Percentiles rank a stretch among this genome's conserved stretches.
These are phyloP conservation scores for Stenocarpella maydis DNA, from an alignment of 2,329 filamentous ascomycete genomes.

Conservation along the genomic window DNA sequence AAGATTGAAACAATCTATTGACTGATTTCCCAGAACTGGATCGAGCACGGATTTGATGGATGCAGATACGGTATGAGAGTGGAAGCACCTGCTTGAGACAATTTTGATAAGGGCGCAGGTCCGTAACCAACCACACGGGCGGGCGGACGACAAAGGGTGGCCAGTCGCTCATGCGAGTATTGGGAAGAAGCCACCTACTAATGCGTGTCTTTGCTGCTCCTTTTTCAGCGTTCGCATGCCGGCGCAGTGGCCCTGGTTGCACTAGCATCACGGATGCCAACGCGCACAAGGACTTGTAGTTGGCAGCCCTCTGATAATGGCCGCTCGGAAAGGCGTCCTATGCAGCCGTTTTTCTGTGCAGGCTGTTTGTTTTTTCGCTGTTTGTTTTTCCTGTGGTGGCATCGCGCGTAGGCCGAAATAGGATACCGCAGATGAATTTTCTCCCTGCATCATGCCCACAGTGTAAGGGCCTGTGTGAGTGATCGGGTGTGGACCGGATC, in stretches of 20 bases:
- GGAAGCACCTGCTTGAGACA: constrained; percentile 24
- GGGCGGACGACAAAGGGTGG: constrained; percentile 27
- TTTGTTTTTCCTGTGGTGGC: not conserved
- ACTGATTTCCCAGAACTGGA: constrained; percentile 10
- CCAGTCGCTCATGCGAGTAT: not conserved
- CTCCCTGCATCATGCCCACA: constrained; percentile 11
- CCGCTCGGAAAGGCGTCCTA: not conserved
- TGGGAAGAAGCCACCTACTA: not conserved
- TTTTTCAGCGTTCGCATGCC: constrained; percentile 27
- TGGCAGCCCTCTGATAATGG: not conserved
- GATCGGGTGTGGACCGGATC: constrained; percentile 2
- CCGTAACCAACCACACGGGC: constrained; percentile 7
- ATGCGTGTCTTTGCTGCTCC: constrained; percentile 9
- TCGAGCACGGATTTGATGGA: constrained; percentile 22
- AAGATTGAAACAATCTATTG: constrained; percentile 29
- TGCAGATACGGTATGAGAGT: constrained; percentile 21
- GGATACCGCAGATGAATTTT: not conserved
- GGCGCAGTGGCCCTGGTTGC: constrained; percentile 24
- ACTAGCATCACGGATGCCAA: not conserved
- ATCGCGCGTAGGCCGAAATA: not conserved
- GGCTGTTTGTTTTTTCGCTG: not conserved
- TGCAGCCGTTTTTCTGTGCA: not conserved
- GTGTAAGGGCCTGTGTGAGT: not conserved
- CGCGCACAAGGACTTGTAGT: not conserved
- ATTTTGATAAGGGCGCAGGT: constrained; percentile 21